Evolutionary conservation across 306 rosid species (phyloP).

Genomic region (Trifolium subterraneum): DNA sequence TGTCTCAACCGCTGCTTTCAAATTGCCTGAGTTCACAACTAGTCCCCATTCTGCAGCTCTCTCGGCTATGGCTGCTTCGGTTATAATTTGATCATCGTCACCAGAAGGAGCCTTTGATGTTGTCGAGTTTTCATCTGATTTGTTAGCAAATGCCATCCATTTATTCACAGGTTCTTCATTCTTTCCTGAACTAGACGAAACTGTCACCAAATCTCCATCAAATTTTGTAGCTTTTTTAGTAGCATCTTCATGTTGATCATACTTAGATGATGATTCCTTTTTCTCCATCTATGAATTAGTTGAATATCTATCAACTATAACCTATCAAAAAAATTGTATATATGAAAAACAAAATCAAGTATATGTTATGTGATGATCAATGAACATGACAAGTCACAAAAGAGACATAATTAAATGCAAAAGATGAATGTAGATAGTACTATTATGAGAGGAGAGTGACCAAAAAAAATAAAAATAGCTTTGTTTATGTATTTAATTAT

Average conservation of each 20-base stretch:
- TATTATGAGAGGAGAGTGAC: not conserved
- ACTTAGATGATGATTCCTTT: slow-evolving; percentile 33
- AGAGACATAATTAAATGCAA: slow-evolving; percentile 3
- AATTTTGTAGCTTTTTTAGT: no score
- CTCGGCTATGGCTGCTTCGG: slow-evolving; percentile 64
- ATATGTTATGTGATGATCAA: slow-evolving; percentile 16
- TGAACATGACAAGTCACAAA: slow-evolving; percentile 26
- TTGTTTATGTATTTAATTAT: not conserved
- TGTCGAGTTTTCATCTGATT: slow-evolving; percentile 4
- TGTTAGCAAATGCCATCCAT: slow-evolving; percentile 85
- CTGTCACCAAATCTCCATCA: slow-evolving; percentile 20
- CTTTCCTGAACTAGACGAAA: slow-evolving; percentile 38
- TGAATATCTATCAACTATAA: slow-evolving; percentile 13
- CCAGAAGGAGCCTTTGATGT: not conserved
- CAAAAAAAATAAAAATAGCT: not conserved
- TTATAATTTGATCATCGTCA: slow-evolving; percentile 30
- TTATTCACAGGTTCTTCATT: slow-evolving; percentile 47
- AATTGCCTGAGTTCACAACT: slow-evolving; percentile 60
- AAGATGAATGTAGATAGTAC: slow-evolving; percentile 7
- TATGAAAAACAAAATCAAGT: not conserved
- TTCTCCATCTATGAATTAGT: slow-evolving; percentile 54
- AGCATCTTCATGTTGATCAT: slow-evolving; percentile 30
- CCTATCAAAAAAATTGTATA: not conserved
- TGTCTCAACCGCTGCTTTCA: slow-evolving; percentile 45
- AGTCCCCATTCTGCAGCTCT: slow-evolving; percentile 89